Evolutionary conservation across 768 basidiomycete genomes (phyloP).

Genomic region (Rhodotorula diobovata): DNA sequence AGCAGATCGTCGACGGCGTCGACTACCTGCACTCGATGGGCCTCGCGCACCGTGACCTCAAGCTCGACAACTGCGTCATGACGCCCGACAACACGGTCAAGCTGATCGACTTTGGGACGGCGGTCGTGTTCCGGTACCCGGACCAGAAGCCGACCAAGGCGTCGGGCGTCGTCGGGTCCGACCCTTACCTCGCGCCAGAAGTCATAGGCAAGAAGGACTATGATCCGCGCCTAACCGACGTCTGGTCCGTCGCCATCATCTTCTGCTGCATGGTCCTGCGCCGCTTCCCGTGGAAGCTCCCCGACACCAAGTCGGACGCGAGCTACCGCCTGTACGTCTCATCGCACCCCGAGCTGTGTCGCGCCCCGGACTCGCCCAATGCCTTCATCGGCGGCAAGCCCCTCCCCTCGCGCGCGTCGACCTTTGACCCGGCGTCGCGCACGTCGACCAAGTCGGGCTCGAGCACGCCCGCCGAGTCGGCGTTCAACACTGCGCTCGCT

Average conservation of each 20-base stretch:
- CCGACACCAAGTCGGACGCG: slow-evolving; percentile 86
- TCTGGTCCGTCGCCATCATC: slow-evolving; percentile 97
- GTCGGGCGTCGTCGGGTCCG: slow-evolving; percentile 88
- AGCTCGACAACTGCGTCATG: slow-evolving; percentile 99
- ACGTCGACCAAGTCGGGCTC: slow-evolving; percentile 27
- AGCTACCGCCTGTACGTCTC: slow-evolving; percentile 87
- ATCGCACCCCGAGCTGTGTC: slow-evolving; percentile 80
- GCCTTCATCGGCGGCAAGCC: slow-evolving; percentile 38
- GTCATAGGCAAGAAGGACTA: slow-evolving; percentile 74
- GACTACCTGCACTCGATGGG: slow-evolving; percentile 97
- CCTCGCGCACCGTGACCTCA: slow-evolving; percentile 95
- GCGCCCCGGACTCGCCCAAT: slow-evolving; percentile 8
- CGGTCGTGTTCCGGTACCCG: slow-evolving; percentile 98
- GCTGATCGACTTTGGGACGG: slow-evolving; percentile 98
- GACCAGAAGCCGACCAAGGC: slow-evolving; percentile 70
- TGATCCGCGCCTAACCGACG: slow-evolving; percentile 95
- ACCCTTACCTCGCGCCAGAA: slow-evolving; percentile 97
- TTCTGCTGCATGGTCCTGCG: slow-evolving; percentile 98
- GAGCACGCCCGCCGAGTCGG: slow-evolving; percentile 24
- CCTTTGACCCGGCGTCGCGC: slow-evolving; percentile 17
- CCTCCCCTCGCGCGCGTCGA: slow-evolving; percentile 26
- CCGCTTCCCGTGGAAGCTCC: slow-evolving; percentile 98
- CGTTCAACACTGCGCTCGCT: slow-evolving; percentile 22
- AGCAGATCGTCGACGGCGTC: slow-evolving; percentile 96
- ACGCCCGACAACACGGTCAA: slow-evolving; percentile 91